Percentiles rank a stretch among this genome's conserved stretches.
Evolutionary conservation across 805 yeast genomes (phyloP).

Genomic region (Komagataella ulmi): DNA sequence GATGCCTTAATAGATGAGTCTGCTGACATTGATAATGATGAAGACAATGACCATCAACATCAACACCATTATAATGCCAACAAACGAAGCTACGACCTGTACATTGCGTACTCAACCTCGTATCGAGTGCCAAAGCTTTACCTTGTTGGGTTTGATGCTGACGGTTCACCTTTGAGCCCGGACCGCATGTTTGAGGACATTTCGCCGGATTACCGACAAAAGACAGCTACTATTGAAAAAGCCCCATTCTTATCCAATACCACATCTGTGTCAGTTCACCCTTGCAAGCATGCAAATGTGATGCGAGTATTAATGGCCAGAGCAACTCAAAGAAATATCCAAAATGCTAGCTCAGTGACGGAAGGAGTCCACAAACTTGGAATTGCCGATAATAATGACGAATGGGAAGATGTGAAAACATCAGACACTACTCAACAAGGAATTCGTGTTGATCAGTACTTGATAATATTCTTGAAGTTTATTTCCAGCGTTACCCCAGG

Average conservation of each 20-base stretch:
- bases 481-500: slow-evolving; percentile 97
- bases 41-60: slow-evolving; percentile 20
- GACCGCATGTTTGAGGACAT: slow-evolving; percentile 92
- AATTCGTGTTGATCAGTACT: slow-evolving; percentile 81
- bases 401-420: slow-evolving; percentile 11
- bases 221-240: slow-evolving; percentile 91
- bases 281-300: slow-evolving; percentile 90
- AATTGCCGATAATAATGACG: slow-evolving; percentile 21
- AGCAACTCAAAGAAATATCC: slow-evolving; percentile 33
- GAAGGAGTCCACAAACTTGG: slow-evolving; percentile 35
- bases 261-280: slow-evolving; percentile 84
- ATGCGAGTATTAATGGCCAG: slow-evolving; percentile 79
- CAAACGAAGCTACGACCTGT: slow-evolving; percentile 72
- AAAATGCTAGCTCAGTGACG: slow-evolving; percentile 14
- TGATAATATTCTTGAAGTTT: slow-evolving; percentile 81
- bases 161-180: slow-evolving; percentile 81
- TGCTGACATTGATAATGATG: slow-evolving; percentile 27
- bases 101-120: slow-evolving; percentile 86
- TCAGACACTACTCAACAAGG: slow-evolving; percentile 18
- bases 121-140: slow-evolving; percentile 94
- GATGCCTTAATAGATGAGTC: slow-evolving; percentile 21
- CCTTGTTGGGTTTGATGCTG: slow-evolving; percentile 70
- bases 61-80: slow-evolving; percentile 13
- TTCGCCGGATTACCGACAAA: slow-evolving; percentile 80
- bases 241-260: slow-evolving; percentile 73